phyloP scores from a whole-genome alignment of 371 early-diverging fungal species.

The Basidiobolus meristosporus region DNA sequence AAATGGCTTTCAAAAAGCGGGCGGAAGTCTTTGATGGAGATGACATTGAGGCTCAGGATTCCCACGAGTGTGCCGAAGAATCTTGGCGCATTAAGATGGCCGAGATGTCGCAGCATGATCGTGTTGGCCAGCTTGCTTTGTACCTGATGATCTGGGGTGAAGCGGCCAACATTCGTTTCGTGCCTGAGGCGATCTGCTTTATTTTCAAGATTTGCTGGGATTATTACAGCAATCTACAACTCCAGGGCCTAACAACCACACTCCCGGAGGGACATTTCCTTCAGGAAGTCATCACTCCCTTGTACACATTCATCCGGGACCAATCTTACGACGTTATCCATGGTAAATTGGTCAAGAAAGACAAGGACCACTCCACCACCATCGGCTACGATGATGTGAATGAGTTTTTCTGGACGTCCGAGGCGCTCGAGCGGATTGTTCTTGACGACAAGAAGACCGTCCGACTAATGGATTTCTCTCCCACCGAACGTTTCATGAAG shows the following conservation, averaged over 20 bases:
- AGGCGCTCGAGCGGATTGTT: conserved; percentile 33
- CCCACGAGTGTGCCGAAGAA: conserved; percentile 27
- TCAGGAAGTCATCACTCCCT: conserved; percentile 40
- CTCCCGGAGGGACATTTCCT: conserved; percentile 42
- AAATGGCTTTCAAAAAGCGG: conserved; percentile 19
- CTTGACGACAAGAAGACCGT: conserved; percentile 13
- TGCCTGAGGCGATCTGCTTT: conserved; percentile 70
- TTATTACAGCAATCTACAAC: conserved; percentile 15
- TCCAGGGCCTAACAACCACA: conserved; percentile 11
- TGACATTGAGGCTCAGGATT: conserved; percentile 13
- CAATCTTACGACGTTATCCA: conserved; percentile 50
- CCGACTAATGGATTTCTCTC: conserved; percentile 32
- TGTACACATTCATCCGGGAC: conserved; percentile 59
- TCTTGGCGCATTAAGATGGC: conserved; percentile 55
- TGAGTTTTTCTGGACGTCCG: conserved; percentile 68
- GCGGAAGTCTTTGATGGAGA: conserved; percentile 8
- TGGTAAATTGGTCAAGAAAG: conserved; percentile 51
- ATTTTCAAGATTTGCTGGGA: conserved; percentile 59
- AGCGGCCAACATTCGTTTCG: conserved; percentile 56
- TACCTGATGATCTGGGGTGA: conserved; percentile 81
- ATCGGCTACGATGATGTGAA: conserved; percentile 85
- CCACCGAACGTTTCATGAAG: conserved; percentile 38
- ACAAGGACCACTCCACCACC: conserved; percentile 57
- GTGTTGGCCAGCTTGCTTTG: conserved; percentile 53
- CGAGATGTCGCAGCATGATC: conserved; percentile 40